Evolutionary conservation across 1,284 basidiomycete species (phyloP).

Genomic region (Psilocybe mexicana): DNA sequence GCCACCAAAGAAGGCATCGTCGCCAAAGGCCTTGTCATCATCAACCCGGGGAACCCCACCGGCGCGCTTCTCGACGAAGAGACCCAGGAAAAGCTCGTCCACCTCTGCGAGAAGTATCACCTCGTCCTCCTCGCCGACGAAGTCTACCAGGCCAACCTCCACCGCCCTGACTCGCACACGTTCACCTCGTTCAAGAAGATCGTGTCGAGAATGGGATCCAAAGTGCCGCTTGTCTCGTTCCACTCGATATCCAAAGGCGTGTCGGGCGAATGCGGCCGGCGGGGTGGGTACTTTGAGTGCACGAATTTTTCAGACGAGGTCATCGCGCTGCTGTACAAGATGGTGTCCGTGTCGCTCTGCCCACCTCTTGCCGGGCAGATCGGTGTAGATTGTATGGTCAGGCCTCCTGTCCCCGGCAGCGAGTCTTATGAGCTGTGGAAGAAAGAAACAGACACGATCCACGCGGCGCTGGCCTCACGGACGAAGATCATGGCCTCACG

Average conservation of each 20-base stretch:
- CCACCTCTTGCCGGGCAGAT: slow-evolving; percentile 89
- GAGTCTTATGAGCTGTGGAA: slow-evolving; percentile 79
- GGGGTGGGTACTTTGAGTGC: slow-evolving; percentile 93
- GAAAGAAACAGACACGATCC: slow-evolving; percentile 79
- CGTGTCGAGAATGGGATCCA: slow-evolving; percentile 61
- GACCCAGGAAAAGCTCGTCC: slow-evolving; percentile 76
- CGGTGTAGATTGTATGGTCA: slow-evolving; percentile 87
- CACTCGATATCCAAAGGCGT: slow-evolving; percentile 97
- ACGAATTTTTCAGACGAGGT: slow-evolving; percentile 78
- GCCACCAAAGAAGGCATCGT: slow-evolving; percentile 65
- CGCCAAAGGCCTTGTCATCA: slow-evolving; percentile 86
- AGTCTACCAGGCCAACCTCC: slow-evolving; percentile 93
- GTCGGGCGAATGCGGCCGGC: slow-evolving; percentile 89
- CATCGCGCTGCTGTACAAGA: slow-evolving; percentile 89
- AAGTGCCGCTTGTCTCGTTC: slow-evolving; percentile 86
- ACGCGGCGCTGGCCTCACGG: slow-evolving; percentile 71
- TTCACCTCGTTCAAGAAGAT: slow-evolving; percentile 94
- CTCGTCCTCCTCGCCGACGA: slow-evolving; percentile 93
- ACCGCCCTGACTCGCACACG: slow-evolving; percentile 62
- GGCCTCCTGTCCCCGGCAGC: slow-evolving; percentile 77
- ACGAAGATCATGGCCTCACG: slow-evolving; percentile 74
- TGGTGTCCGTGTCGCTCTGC: slow-evolving; percentile 88
- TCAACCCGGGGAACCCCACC: slow-evolving; percentile 97
- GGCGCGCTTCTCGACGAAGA: slow-evolving; percentile 75
- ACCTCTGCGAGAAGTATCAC: slow-evolving; percentile 81